Evolutionary conservation across 768 basidiomycete genomes (phyloP), one percentile per base, ranked within the genome.

Genomic region (Boletus rex-veris): DNA sequence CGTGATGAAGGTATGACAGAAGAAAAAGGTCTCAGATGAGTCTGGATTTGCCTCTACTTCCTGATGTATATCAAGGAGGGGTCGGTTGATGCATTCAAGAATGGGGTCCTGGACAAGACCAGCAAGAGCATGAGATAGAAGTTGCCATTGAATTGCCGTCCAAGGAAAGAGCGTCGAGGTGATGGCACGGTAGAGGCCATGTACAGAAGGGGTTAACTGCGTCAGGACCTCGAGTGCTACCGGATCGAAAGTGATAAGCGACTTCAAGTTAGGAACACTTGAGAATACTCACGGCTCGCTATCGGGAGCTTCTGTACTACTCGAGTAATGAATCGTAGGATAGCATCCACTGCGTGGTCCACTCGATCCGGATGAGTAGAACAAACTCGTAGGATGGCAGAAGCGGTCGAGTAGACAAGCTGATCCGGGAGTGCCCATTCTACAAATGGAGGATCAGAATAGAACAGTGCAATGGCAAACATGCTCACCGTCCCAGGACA

Each of bases 341-440:
- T 85, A 7, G 86, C 78, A n/a, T 71, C 63, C 14, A 83, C 78
- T 8, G 83, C 80, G 18, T 67, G 71, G 14, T 75, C 73, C 15
- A 79, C 74, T 58, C 82, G 77, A 47, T 78, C 70, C 0, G 73
- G 67, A 69, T 85, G 76, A 16, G 73, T 66, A 41, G 76, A 79
- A 19, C 87, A 83, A 19, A 92, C 73, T 48, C 82, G 77, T 42
- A 95, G 75, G 8, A 92, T 73, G 11, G 91, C 88, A 5, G 86
- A 87, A 21, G 91, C 79, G 4, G 85, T 90, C 1, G 88, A 84
- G 64, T 78, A 89, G 2, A 90, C 85, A 38, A 95, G 79, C 63
- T 92, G 88, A 69, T 95, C 90, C 36, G 92, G 86, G 31, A 91
- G 76, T 3, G 91, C 80, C 91, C 91, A 93, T 59, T 90, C 92